Evolutionary conservation across 192 early-diverging fungal genomes (phyloP).

Genomic region (Gaertneriomyces sp.): DNA sequence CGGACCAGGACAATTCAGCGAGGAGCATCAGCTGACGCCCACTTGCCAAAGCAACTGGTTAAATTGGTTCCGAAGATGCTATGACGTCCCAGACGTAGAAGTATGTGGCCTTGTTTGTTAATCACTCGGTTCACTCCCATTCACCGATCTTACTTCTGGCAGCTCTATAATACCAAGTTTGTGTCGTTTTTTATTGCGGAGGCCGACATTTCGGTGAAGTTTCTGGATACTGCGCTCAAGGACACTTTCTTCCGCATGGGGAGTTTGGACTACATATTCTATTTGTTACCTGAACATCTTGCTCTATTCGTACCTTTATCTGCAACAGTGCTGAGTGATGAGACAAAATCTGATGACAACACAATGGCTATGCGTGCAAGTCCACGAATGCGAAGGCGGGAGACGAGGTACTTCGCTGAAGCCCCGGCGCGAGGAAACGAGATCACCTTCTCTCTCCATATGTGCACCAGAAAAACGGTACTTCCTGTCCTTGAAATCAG

Average conservation of each 20-base stretch:
- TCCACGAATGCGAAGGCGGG: too few species aligned
- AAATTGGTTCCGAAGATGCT: constrained; percentile 32
- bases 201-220: constrained; percentile 24
- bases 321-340: neutral
- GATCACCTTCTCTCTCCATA: constrained; percentile 33
- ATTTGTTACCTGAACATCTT: constrained; percentile 42
- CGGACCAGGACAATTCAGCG: neutral
- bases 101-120: constrained; percentile 14
- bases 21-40: neutral
- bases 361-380: neutral
- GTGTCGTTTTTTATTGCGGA: constrained; percentile 40
- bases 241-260: constrained; percentile 34
- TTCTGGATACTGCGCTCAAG: constrained; percentile 37
- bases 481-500: constrained; percentile 41
- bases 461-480: constrained; percentile 43
- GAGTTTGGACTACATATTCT: constrained; percentile 34
- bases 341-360: neutral
- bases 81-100: constrained; percentile 39
- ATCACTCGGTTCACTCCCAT: neutral
- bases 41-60: constrained; percentile 35
- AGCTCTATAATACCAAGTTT: constrained; percentile 49
- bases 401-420: constrained; percentile 40
- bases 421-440: constrained; percentile 19
- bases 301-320: constrained; percentile 47
- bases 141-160: neutral